Conservation (phyloP, 176 grass and related monocot species). For the Oryza rufipogon region DNA sequence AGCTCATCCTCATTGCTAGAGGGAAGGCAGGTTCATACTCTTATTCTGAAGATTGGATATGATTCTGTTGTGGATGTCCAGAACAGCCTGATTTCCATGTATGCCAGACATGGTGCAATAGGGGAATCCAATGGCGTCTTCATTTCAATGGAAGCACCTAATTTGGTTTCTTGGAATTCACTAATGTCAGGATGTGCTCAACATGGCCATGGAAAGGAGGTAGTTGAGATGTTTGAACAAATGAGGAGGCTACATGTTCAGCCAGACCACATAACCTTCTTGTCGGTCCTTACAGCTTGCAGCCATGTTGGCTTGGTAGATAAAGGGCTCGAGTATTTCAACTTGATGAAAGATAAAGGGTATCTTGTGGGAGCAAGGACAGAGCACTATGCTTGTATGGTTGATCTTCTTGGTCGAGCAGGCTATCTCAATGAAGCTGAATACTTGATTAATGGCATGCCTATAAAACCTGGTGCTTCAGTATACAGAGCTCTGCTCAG, state of each 20-base stretch:
- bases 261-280: constrained; percentile 45
- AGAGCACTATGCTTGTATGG: constrained; percentile 48
- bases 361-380: constrained; percentile 1
- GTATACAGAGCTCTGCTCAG: constrained; percentile 48
- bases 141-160: constrained; percentile 15
- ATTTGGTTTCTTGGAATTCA: constrained; percentile 53
- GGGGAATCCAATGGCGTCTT: constrained; percentile 29
- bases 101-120: constrained; percentile 44
- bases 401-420: constrained; percentile 52
- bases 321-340: constrained; percentile 39
- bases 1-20: constrained; percentile 30
- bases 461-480: constrained; percentile 34
- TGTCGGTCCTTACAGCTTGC: constrained; percentile 47
- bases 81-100: constrained; percentile 42
- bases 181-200: constrained; percentile 42
- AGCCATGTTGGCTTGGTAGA: constrained; percentile 44
- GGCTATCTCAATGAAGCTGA: constrained; percentile 51
- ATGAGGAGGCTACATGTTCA: constrained; percentile 39
- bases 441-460: constrained; percentile 40
- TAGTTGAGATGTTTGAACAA: constrained; percentile 43
- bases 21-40: constrained; percentile 46
- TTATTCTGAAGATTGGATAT: constrained; percentile 41
- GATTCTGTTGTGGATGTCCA: constrained; percentile 23
- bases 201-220: constrained; percentile 43
- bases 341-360: constrained; percentile 27